Conservation (phyloP, 345 rosid species). For the Eucalyptus pauciflora region DNA sequence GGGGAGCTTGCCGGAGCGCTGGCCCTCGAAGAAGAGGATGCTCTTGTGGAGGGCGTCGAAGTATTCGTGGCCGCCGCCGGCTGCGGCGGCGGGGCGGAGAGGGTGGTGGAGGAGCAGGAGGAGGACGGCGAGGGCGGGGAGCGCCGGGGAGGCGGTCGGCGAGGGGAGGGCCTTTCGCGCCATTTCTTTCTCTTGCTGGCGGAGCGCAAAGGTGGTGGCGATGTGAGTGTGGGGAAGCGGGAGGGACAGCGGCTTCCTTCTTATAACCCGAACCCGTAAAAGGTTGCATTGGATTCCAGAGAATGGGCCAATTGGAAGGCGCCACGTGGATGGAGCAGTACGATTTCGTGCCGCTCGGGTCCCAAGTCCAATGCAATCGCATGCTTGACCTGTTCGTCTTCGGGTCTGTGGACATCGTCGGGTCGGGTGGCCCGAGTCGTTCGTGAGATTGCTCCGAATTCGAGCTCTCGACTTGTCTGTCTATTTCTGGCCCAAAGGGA, state of each 20-base stretch:
- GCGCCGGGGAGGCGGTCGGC: constrained; percentile 6
- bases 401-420: background rate
- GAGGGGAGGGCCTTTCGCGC: constrained; percentile 45
- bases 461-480: background rate
- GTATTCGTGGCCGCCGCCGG: constrained; percentile 47
- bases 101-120: constrained; percentile 19
- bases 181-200: constrained; percentile 16
- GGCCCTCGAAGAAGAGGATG: constrained; percentile 94
- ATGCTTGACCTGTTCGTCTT: constrained; percentile 27
- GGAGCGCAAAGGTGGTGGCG: background rate
- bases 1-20: constrained; percentile 82
- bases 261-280: constrained; percentile 27
- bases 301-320: background rate
- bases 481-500: background rate
- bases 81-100: constrained; percentile 3
- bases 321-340: constrained; percentile 37
- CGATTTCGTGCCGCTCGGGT: background rate
- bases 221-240: background rate
- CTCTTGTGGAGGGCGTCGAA: constrained; percentile 70
- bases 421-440: background rate
- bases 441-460: background rate
- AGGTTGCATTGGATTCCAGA: constrained; percentile 72
- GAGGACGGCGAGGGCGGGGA: constrained; percentile 1
- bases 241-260: background rate
- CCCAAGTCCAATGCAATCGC: constrained; percentile 22